Percentiles rank a stretch among this genome's conserved stretches.
These are phyloP conservation scores for Xylaria castorea DNA, from an alignment of 495 filamentous ascomycete species.

Conservation along the genomic window DNA sequence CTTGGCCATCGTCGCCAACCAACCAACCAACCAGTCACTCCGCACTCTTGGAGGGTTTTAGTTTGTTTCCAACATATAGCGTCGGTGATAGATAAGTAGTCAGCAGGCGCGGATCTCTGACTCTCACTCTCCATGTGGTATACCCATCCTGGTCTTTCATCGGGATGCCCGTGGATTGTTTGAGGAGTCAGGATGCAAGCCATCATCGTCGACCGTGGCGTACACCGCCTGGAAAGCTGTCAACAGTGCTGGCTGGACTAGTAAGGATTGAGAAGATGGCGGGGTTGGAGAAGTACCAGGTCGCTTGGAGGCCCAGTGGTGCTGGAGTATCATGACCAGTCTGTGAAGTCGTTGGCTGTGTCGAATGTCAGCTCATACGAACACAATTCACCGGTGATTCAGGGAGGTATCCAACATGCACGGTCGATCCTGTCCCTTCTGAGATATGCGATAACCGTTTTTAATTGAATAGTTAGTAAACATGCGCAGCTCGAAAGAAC, in stretches of 20 bases:
- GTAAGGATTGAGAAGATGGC: constrained; percentile 6
- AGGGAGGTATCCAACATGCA: neutral
- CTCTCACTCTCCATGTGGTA: neutral
- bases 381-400: neutral
- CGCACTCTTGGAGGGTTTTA: neutral
- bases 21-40: neutral
- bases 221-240: constrained; percentile 7
- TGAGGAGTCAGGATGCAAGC: constrained; percentile 4
- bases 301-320: neutral
- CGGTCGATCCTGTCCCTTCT: neutral
- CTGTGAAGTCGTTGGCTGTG: neutral
- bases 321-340: neutral
- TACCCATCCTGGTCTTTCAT: constrained; percentile 7
- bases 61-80: neutral
- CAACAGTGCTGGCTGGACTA: neutral
- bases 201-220: neutral
- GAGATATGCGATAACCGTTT: neutral
- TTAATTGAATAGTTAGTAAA: neutral
- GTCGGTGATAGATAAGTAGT: neutral
- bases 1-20: constrained; percentile 3
- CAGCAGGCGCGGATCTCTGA: constrained; percentile 11
- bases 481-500: neutral
- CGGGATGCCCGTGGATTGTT: constrained; percentile 13
- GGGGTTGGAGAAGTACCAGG: neutral
- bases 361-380: neutral